These are phyloP conservation scores for Coprinellus micaceus DNA, from an alignment of 768 basidiomycete species.

Conservation along the genomic window DNA sequence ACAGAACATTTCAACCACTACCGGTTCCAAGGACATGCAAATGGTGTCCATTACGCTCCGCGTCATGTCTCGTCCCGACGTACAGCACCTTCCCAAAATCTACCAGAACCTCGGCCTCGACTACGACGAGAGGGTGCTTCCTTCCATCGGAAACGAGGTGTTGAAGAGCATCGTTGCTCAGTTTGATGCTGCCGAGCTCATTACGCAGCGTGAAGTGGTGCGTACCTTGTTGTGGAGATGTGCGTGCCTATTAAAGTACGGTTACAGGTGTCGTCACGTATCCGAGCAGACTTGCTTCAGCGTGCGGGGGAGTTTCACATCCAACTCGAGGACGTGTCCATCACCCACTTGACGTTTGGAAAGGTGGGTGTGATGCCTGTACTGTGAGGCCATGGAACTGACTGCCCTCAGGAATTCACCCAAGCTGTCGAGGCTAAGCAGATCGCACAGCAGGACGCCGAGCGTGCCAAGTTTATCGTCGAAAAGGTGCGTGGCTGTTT, in stretches of 20 bases:
- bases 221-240: slow-evolving; percentile 25
- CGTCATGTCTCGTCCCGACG: slow-evolving; percentile 91
- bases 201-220: slow-evolving; percentile 97
- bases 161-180: slow-evolving; percentile 97
- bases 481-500: slow-evolving; percentile 66
- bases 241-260: not conserved
- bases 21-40: slow-evolving; percentile 97
- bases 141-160: slow-evolving; percentile 97
- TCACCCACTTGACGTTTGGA: slow-evolving; percentile 87
- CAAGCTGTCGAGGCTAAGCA: slow-evolving; percentile 99
- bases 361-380: slow-evolving; percentile 44
- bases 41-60: slow-evolving; percentile 97
- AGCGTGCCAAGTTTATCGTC: slow-evolving; percentile 98
- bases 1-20: slow-evolving; percentile 97
- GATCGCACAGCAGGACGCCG: slow-evolving; percentile 99
- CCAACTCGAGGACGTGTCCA: slow-evolving; percentile 93
- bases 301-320: slow-evolving; percentile 97
- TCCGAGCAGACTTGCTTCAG: slow-evolving; percentile 86
- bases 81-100: slow-evolving; percentile 82
- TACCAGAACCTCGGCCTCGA: slow-evolving; percentile 94
- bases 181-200: slow-evolving; percentile 94
- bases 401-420: slow-evolving; percentile 69
- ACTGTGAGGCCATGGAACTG: not conserved
- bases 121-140: slow-evolving; percentile 96
- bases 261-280: slow-evolving; percentile 84